Percentiles rank a stretch among this genome's conserved stretches.
phyloP scores from a whole-genome alignment of 2,329 filamentous ascomycete species.

The Nigrospora osmanthi region DNA sequence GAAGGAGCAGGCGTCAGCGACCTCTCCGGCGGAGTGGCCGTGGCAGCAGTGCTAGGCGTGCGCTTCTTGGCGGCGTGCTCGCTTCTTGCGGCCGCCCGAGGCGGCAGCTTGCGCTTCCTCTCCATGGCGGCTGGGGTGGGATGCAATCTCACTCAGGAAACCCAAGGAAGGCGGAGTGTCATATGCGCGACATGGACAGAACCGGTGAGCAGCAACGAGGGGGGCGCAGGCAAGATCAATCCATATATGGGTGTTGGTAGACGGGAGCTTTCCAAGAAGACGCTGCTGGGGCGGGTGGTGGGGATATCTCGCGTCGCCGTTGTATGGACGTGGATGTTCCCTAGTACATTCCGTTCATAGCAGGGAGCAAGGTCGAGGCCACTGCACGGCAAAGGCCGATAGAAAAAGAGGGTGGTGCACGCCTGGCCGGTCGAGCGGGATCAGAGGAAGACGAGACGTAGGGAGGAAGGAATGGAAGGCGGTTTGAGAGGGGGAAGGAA shows the following conservation, averaged over 20 bases:
- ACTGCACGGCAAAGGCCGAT: background rate
- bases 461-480: no score
- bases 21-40: constrained; percentile 43
- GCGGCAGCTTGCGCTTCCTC: constrained; percentile 57
- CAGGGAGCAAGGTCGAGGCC: no score
- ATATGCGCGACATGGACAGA: constrained; percentile 1
- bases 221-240: background rate
- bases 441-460: background rate
- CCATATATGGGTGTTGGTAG: background rate
- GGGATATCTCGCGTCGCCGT: no score
- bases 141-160: constrained; percentile 1
- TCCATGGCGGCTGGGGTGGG: constrained; percentile 41
- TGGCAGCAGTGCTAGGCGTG: constrained; percentile 17
- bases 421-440: no score
- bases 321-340: no score
- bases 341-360: no score
- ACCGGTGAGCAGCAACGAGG: background rate
- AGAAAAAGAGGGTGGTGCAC: no score
- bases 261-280: no score
- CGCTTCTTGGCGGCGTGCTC: constrained; percentile 55
- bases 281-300: no score
- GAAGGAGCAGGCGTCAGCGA: constrained; percentile 36
- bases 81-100: constrained; percentile 51
- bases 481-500: background rate
- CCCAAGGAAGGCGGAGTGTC: background rate